Evolutionary conservation across 2,329 filamentous ascomycete genomes (phyloP).

Genomic region (Mycogone perniciosa): DNA sequence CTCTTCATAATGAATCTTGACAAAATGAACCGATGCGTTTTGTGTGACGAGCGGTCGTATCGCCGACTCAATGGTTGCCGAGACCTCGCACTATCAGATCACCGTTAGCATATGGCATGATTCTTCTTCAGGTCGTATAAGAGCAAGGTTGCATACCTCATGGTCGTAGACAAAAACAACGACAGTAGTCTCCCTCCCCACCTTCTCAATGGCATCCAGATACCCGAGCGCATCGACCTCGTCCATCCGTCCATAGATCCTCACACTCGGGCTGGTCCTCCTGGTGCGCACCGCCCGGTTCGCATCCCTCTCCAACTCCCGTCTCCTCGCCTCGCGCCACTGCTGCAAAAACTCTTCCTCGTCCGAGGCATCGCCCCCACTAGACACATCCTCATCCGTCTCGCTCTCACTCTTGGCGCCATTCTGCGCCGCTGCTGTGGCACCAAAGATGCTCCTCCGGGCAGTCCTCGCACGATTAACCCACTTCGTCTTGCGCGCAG

Average conservation of each 20-base stretch:
- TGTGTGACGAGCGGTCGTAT: conserved; percentile 66
- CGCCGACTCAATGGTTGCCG: conserved; percentile 70
- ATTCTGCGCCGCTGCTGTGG: conserved; percentile 23
- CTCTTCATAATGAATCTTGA: conserved; percentile 85
- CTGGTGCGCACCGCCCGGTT: conserved; percentile 52
- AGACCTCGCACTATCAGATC: conserved; percentile 64
- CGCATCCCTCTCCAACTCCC: conserved; percentile 64
- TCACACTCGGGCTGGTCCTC: conserved; percentile 68
- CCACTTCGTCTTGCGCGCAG: conserved; percentile 54
- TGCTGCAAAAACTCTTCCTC: conserved; percentile 72
- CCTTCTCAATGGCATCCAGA: conserved; percentile 93
- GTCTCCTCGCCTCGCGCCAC: conserved; percentile 76
- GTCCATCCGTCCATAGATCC: conserved; percentile 72
- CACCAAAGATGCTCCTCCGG: conserved; percentile 49
- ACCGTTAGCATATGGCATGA: conserved; percentile 17
- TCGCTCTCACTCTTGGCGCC: conserved; percentile 38
- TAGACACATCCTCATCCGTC: conserved; percentile 37
- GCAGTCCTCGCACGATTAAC: conserved; percentile 46
- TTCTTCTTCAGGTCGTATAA: not conserved
- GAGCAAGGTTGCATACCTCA: conserved; percentile 52
- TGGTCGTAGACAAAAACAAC: conserved; percentile 92
- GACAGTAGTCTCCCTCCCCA: conserved; percentile 71
- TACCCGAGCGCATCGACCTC: conserved; percentile 86
- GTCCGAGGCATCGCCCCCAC: conserved; percentile 48
- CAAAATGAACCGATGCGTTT: conserved; percentile 70